Evolutionary conservation across 1,284 basidiomycete genomes (phyloP).

Genomic region (Pascua sp.): DNA sequence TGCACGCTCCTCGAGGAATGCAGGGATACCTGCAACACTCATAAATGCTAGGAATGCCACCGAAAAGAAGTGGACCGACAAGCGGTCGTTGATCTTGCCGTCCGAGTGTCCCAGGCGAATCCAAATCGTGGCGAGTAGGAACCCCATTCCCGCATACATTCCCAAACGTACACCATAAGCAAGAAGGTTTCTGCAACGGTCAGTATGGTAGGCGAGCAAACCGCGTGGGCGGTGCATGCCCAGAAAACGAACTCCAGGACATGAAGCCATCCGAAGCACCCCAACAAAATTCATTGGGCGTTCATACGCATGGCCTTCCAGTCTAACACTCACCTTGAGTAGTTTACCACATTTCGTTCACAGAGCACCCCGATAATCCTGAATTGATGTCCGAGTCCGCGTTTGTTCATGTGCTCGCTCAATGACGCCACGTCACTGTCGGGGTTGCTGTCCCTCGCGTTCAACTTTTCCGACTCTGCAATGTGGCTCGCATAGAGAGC

Average conservation of each 20-base stretch:
- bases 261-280: no score
- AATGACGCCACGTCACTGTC: no score
- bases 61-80: slow-evolving; percentile 54
- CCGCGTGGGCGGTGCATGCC: no score
- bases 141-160: slow-evolving; percentile 61
- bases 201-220: no score
- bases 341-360: slow-evolving; percentile 22
- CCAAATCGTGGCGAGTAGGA: slow-evolving; percentile 62
- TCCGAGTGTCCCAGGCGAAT: slow-evolving; percentile 52
- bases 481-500: slow-evolving; percentile 5
- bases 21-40: slow-evolving; percentile 43
- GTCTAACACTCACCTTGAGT: slow-evolving; percentile 4
- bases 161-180: slow-evolving; percentile 61
- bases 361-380: slow-evolving; percentile 7
- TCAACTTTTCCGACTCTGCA: neutral
- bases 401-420: neutral
- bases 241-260: no score
- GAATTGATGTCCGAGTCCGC: neutral
- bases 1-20: slow-evolving; percentile 50
- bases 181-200: slow-evolving; percentile 50
- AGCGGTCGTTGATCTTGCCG: slow-evolving; percentile 43
- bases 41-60: slow-evolving; percentile 62
- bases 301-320: no score
- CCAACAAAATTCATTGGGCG: no score
- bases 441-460: no score